Percentiles rank a stretch among this genome's conserved stretches.
These are phyloP conservation scores for Debaryomyces castellii DNA, from an alignment of 805 yeast genomes.

Conservation along the genomic window DNA sequence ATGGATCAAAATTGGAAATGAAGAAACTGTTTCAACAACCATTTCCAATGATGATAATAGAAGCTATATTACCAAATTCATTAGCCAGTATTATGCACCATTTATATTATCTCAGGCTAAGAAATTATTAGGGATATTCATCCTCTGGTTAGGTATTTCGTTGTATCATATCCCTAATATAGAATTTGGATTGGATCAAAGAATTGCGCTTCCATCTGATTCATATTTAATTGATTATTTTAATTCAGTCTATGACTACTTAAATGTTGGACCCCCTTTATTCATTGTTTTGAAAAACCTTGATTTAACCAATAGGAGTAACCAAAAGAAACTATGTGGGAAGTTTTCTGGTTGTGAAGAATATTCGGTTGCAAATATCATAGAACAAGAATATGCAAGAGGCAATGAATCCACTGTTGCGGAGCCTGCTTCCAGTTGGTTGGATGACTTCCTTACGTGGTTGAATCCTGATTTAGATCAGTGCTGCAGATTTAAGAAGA, in stretches of 20 bases:
- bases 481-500: slow-evolving; percentile 75
- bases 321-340: slow-evolving; percentile 82
- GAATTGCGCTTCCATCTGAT: slow-evolving; percentile 79
- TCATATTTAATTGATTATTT: slow-evolving; percentile 84
- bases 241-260: slow-evolving; percentile 66
- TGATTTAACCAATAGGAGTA: slow-evolving; percentile 57
- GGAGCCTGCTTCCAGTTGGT: slow-evolving; percentile 89
- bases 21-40: slow-evolving; percentile 2
- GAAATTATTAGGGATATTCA: slow-evolving; percentile 52
- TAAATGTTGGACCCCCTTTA: slow-evolving; percentile 89
- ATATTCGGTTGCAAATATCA: slow-evolving; percentile 71
- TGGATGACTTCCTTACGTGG: slow-evolving; percentile 87
- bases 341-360: slow-evolving; percentile 82
- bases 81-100: slow-evolving; percentile 58
- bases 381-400: slow-evolving; percentile 82
- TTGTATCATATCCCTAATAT: slow-evolving; percentile 67
- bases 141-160: slow-evolving; percentile 66
- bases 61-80: slow-evolving; percentile 29
- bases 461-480: slow-evolving; percentile 82
- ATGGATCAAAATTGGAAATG: slow-evolving; percentile 38
- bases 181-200: slow-evolving; percentile 82
- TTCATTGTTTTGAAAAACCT: slow-evolving; percentile 76
- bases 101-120: slow-evolving; percentile 51
- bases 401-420: slow-evolving; percentile 61
- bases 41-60: slow-evolving; percentile 12